Conservation (phyloP, 176 grass and related monocot genomes). For the Paspalum vaginatum region DNA sequence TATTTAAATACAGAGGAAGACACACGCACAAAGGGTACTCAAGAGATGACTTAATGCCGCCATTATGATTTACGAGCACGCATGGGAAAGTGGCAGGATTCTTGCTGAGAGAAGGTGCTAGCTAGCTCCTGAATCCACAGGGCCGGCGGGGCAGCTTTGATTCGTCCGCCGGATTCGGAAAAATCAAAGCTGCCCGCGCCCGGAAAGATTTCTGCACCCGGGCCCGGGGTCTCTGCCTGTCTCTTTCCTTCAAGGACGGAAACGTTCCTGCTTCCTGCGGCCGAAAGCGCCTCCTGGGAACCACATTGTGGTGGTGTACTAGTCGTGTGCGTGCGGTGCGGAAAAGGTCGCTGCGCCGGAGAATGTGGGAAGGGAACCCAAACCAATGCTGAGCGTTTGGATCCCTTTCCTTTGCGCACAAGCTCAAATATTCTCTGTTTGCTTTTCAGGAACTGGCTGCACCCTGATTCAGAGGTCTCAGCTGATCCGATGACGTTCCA, state of each 20-base stretch:
- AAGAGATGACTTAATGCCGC: no score
- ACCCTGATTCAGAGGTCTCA: neutral
- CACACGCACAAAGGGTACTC: no score
- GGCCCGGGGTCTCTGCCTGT: neutral
- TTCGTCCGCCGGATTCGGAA: slow-evolving; percentile 2
- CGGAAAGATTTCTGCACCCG: neutral
- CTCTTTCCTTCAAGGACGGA: neutral
- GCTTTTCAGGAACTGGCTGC: neutral
- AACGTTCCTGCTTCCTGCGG: neutral
- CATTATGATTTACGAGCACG: neutral
- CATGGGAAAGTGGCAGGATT: slow-evolving; percentile 27
- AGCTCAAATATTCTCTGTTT: neutral
- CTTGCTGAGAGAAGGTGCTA: slow-evolving; percentile 5
- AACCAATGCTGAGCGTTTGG: no score
- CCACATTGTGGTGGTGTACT: no score
- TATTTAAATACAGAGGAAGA: no score
- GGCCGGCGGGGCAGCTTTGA: neutral
- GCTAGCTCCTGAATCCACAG: neutral
- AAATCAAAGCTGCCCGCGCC: slow-evolving; percentile 6
- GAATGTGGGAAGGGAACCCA: no score
- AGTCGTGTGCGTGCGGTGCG: no score
- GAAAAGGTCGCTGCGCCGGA: no score
- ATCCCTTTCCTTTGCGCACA: neutral
- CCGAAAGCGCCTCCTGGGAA: neutral
- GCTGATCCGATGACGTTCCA: neutral